Conservation (phyloP, 352 stramenopile genomes). For the Phytophthora sp. region DNA sequence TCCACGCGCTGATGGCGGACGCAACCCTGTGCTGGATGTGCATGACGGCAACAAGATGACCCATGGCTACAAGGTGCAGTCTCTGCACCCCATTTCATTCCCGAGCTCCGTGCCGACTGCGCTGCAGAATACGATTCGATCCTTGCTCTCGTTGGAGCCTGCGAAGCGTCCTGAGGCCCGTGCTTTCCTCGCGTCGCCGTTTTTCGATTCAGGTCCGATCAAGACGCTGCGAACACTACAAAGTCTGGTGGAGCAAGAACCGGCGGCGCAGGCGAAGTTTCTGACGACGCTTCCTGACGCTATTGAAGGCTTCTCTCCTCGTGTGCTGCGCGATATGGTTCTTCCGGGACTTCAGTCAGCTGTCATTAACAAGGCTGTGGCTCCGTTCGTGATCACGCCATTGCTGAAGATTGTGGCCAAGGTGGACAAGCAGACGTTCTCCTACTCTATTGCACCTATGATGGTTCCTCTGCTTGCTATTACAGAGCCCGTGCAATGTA, state of each 20-base stretch:
- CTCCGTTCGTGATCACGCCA: slow-evolving; percentile 88
- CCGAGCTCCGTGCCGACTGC: slow-evolving; percentile 74
- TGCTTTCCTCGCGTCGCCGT: slow-evolving; percentile 80
- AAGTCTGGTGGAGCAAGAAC: slow-evolving; percentile 85
- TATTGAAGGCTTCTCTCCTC: slow-evolving; percentile 80
- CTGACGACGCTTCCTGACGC: slow-evolving; percentile 71
- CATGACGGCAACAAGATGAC: slow-evolving; percentile 90
- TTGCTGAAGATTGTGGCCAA: slow-evolving; percentile 89
- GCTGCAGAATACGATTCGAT: slow-evolving; percentile 86
- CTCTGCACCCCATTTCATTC: slow-evolving; percentile 88
- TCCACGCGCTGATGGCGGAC: slow-evolving; percentile 75
- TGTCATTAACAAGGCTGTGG: slow-evolving; percentile 88
- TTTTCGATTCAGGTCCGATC: slow-evolving; percentile 88
- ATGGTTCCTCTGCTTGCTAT: slow-evolving; percentile 83
- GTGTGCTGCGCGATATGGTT: slow-evolving; percentile 86
- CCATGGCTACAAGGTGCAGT: slow-evolving; percentile 89
- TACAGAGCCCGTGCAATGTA: slow-evolving; percentile 87
- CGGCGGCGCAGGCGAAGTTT: slow-evolving; percentile 82
- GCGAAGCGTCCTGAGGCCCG: slow-evolving; percentile 70
- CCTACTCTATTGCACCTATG: slow-evolving; percentile 79
- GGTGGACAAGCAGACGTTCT: slow-evolving; percentile 86
- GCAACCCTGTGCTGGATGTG: slow-evolving; percentile 83
- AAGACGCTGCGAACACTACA: slow-evolving; percentile 85
- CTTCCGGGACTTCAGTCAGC: slow-evolving; percentile 78
- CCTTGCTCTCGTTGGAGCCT: slow-evolving; percentile 70